Conservation (phyloP, 1,284 basidiomycete species). For the Wolfiporia cocos region DNA sequence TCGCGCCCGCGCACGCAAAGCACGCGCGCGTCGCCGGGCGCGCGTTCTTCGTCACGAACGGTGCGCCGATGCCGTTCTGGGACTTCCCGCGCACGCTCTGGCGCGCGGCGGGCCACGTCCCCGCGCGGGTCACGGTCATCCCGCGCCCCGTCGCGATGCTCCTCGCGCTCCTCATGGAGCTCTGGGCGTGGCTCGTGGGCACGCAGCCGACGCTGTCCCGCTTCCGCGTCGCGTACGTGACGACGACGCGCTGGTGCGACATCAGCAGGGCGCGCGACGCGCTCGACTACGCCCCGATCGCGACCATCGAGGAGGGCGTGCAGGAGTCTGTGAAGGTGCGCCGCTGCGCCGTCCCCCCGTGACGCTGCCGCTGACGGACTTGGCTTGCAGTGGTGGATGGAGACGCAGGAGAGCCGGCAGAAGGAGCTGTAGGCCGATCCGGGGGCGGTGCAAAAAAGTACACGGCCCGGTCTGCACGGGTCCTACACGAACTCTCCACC, state of each 20-base stretch:
- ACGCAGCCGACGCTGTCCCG: slow-evolving; percentile 1
- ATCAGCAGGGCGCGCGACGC: slow-evolving; percentile 6
- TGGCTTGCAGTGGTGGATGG: slow-evolving; percentile 5
- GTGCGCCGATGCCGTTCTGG: slow-evolving; percentile 61
- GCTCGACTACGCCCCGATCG: slow-evolving; percentile 5
- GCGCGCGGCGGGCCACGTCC: slow-evolving; percentile 7
- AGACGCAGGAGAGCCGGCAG: slow-evolving; percentile 2
- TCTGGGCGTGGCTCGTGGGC: slow-evolving; percentile 3
- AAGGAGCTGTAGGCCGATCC: slow-evolving; percentile 1
- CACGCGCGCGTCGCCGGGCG: slow-evolving; percentile 41
- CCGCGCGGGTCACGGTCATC: slow-evolving; percentile 6
- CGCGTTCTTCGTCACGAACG: slow-evolving; percentile 65
- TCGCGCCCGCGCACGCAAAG: slow-evolving; percentile 21
- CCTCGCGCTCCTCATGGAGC: slow-evolving; percentile 4
- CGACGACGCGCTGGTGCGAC: slow-evolving; percentile 7
- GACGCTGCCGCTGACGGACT: neutral
- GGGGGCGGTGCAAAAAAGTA: neutral
- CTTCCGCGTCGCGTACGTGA: slow-evolving; percentile 5
- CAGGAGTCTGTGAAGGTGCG: slow-evolving; percentile 4
- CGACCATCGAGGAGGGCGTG: slow-evolving; percentile 4
- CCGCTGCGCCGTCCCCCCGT: neutral
- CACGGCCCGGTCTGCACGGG: too few relatives aligned
- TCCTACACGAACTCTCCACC: too few relatives aligned
- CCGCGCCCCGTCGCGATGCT: slow-evolving; percentile 5
- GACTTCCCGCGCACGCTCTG: slow-evolving; percentile 13